Evolutionary conservation across 1,139 yeast genomes (phyloP).

Genomic region (Diutina ranongensis): DNA sequence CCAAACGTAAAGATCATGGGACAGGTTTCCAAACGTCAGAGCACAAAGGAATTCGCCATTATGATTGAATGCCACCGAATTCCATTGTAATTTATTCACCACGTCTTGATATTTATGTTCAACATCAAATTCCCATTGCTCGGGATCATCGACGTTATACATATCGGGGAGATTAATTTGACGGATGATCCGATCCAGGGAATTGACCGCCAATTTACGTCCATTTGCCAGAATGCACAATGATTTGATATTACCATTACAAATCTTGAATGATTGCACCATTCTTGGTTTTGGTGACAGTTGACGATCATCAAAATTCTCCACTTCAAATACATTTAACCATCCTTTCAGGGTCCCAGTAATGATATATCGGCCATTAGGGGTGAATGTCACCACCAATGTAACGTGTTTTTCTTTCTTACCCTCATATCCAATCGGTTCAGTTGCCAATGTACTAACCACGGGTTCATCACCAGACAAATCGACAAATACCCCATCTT

Average conservation of each 20-base stretch:
- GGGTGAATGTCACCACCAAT: conserved; percentile 24
- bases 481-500: conserved; percentile 47
- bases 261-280: conserved; percentile 41
- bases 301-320: neutral
- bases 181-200: conserved; percentile 75
- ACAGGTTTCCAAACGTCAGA: conserved; percentile 74
- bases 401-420: conserved; percentile 19
- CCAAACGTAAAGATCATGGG: conserved; percentile 89
- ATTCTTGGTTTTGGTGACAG: conserved; percentile 13
- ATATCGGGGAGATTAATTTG: conserved; percentile 50
- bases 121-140: conserved; percentile 47
- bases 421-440: conserved; percentile 13
- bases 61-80: conserved; percentile 62
- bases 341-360: conserved; percentile 79
- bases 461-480: conserved; percentile 22
- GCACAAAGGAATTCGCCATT: conserved; percentile 83
- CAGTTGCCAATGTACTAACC: conserved; percentile 16
- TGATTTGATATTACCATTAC: conserved; percentile 64
- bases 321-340: conserved; percentile 39
- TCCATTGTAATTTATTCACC: conserved; percentile 85
- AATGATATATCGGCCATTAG: conserved; percentile 33
- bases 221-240: conserved; percentile 58
- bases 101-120: conserved; percentile 87
- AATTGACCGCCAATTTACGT: conserved; percentile 59
- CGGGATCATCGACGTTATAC: conserved; percentile 15